phyloP scores from a whole-genome alignment of 768 basidiomycete species.

The Lepiota brunneoincarnata region DNA sequence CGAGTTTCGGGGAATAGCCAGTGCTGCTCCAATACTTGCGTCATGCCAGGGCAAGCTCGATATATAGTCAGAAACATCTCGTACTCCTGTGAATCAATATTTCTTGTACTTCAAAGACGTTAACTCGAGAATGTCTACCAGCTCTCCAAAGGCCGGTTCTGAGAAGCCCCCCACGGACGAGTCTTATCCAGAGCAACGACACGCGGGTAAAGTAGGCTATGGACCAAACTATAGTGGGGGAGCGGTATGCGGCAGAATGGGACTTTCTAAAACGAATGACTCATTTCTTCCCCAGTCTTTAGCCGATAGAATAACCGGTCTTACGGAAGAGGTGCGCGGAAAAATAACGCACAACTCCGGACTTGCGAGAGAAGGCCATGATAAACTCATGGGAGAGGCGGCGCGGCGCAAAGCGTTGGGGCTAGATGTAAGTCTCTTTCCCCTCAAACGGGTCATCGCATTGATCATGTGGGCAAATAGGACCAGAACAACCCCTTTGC shows the following conservation, averaged over 20 bases:
- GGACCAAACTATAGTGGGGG: constrained; percentile 1
- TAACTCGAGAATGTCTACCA: background rate
- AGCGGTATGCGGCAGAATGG: background rate
- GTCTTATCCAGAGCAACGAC: constrained; percentile 5
- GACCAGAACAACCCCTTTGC: background rate
- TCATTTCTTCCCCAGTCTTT: background rate
- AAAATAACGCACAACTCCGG: constrained; percentile 10
- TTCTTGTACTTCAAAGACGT: background rate
- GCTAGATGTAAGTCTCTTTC: background rate
- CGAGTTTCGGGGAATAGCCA: too few relatives aligned
- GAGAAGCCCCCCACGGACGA: background rate
- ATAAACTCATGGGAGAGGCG: constrained; percentile 5
- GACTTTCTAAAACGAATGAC: background rate
- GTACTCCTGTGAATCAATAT: too few relatives aligned
- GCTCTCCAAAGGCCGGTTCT: background rate
- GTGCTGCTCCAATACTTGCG: too few relatives aligned
- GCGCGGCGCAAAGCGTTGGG: background rate
- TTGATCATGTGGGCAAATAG: background rate
- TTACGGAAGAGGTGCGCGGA: constrained; percentile 12
- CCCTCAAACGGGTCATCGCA: background rate
- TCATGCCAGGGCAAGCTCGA: too few relatives aligned
- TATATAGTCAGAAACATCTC: too few relatives aligned
- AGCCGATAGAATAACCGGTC: constrained; percentile 7
- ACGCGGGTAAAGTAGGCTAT: constrained; percentile 10
- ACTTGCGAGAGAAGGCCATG: constrained; percentile 10